Base-by-base conservation (phyloP, 1,284 basidiomycete genomes). In the Ustilago bromivora region DNA sequence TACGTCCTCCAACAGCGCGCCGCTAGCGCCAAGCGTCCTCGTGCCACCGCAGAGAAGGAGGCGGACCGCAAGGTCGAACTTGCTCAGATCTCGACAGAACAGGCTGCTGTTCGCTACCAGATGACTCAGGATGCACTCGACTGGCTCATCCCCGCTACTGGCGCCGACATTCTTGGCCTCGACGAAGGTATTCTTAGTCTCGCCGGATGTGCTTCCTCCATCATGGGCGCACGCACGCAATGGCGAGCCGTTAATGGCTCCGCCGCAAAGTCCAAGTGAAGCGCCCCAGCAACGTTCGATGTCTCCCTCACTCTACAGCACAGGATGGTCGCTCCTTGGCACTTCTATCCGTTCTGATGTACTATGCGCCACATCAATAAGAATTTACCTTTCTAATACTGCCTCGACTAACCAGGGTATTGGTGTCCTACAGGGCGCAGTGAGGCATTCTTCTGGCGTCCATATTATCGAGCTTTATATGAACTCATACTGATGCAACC, bases 131-230 rank as follows among this genome's bases (percentile, higher is more conserved):
- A 96, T 86, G 84, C 90, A 23, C 88, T 95, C 69, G 94, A 96
- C 84, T 87, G 95, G 77, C 94, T 93, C 91, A 91, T 96, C 84
- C 97, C 96, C 12, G 93, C 95, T 12, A 92, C 92, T 52, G 92
- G 90, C 72, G 89, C 95, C 53, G 94, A 92, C 54, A 88, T 94
- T 70, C 89, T 92, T 76, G 90, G 91, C 80, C 84, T 97, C 78
- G 95, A 93, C 85, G 96, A 99, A 72, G 96, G 96, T 52, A 73
- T 84, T 15, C 69, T 86, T 15, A 84, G 85, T 61, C 71, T 84
- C 13, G 84, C 84, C 32, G 85, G 85, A 59, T 78, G 76, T 55
- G 71, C 78, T 34, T 84, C 83, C 8, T 78, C 80, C 17, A 58
- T 83, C 61, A 82, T 86, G 74, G 85, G 85, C 55, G 83, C 77